Conservation (phyloP, 2,329 filamentous ascomycete species). For the Beauveria brongniartii region DNA sequence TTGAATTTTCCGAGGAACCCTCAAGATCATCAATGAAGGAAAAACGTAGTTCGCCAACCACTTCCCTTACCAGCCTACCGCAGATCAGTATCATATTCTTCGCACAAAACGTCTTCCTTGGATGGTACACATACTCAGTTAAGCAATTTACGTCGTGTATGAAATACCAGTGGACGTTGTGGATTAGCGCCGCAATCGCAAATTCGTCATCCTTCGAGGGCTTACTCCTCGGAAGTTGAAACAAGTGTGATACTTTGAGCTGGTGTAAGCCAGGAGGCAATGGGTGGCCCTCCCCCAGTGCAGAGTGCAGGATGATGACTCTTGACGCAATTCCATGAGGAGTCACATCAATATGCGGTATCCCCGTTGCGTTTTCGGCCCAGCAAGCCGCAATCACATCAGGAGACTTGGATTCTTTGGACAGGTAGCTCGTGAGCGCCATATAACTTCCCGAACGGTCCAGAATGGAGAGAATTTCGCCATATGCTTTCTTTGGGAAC, state of each 20-base stretch:
- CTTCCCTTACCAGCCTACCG: background rate
- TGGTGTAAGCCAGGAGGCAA: slow-evolving; percentile 3
- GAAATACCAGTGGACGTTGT: slow-evolving; percentile 8
- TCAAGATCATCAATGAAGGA: slow-evolving; percentile 3
- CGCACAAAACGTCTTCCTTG: fast-evolving
- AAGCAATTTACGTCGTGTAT: slow-evolving; percentile 6
- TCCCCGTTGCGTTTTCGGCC: background rate
- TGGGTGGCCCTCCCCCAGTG: background rate
- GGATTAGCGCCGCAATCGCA: slow-evolving; percentile 2
- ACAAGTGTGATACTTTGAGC: background rate
- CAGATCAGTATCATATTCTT: background rate
- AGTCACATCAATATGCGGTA: background rate
- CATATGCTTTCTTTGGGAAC: slow-evolving; percentile 3
- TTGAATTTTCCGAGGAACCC: background rate
- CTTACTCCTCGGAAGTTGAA: background rate
- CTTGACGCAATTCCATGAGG: slow-evolving; percentile 3
- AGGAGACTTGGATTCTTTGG: slow-evolving; percentile 7
- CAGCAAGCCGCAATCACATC: slow-evolving; percentile 7
- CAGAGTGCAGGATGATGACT: slow-evolving; percentile 7
- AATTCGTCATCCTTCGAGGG: background rate
- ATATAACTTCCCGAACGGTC: slow-evolving; percentile 8
- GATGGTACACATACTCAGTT: background rate
- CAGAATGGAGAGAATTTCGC: slow-evolving; percentile 1
- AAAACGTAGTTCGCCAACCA: slow-evolving; percentile 6
- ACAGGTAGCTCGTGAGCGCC: slow-evolving; percentile 7